Evolutionary conservation across 1,284 basidiomycete genomes (phyloP).

Genomic region (Meripilus lineatus): DNA sequence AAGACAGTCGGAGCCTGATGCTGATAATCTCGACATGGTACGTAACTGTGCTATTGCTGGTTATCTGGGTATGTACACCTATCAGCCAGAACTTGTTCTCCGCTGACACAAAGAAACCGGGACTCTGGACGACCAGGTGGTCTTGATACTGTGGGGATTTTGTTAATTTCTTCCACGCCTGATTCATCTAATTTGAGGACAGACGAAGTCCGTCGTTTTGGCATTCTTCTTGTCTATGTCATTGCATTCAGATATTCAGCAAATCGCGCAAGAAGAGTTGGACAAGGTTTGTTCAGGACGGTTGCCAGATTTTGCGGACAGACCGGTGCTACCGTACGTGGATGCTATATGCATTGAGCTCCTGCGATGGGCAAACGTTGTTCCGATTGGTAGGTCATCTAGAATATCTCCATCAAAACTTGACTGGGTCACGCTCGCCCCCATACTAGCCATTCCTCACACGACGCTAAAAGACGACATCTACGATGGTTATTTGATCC

Average conservation of each 20-base stretch:
- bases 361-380: constrained; percentile 14
- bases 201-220: constrained; percentile 7
- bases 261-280: constrained; percentile 27
- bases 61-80: neutral
- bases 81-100: too few species aligned
- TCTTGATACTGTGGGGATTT: too few species aligned
- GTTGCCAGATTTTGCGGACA: constrained; percentile 27
- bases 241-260: constrained; percentile 25
- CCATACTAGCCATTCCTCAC: neutral
- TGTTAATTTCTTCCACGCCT: too few species aligned
- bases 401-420: neutral
- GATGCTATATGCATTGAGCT: constrained; percentile 28
- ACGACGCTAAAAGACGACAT: constrained; percentile 37
- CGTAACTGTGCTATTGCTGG: neutral
- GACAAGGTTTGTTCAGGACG: constrained; percentile 27
- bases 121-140: too few species aligned
- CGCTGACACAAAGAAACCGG: too few species aligned
- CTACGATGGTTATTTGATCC: constrained; percentile 41
- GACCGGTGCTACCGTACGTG: constrained; percentile 25
- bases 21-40: too few species aligned
- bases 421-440: too few species aligned
- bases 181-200: too few species aligned
- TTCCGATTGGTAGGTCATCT: neutral
- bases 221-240: constrained; percentile 27
- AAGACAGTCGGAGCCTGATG: too few species aligned